A percentile compares a stretch with the other conserved stretches of the same genome.
Conservation (phyloP, 2,329 filamentous ascomycete genomes). For the Botrytis galanthina region DNA sequence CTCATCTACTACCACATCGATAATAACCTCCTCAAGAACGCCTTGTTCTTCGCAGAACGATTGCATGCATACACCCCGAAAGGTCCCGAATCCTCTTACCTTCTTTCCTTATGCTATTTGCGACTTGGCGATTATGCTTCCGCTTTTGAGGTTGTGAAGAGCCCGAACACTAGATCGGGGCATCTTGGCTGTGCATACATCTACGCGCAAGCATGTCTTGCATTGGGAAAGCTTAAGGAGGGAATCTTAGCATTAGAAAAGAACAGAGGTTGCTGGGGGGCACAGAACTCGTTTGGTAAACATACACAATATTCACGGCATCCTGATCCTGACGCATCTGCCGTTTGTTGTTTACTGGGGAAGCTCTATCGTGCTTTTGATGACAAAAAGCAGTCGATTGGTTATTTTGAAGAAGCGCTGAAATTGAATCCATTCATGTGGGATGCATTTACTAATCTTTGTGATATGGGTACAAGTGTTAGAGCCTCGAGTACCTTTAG, state of each 20-base stretch:
- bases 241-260: constrained; percentile 84
- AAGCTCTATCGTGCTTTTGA: constrained; percentile 84
- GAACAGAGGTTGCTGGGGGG: constrained; percentile 70
- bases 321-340: constrained; percentile 76
- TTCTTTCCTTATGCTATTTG: constrained; percentile 81
- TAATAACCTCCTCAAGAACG: constrained; percentile 84
- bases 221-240: constrained; percentile 74
- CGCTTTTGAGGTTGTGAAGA: constrained; percentile 79
- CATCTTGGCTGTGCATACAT: constrained; percentile 89
- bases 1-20: constrained; percentile 73
- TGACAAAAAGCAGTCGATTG: constrained; percentile 76
- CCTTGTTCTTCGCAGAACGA: constrained; percentile 88
- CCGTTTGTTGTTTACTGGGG: constrained; percentile 78
- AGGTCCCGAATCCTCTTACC: constrained; percentile 75
- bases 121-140: constrained; percentile 79
- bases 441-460: constrained; percentile 90
- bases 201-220: constrained; percentile 84
- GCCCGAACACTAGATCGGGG: constrained; percentile 64
- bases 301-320: constrained; percentile 75
- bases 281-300: constrained; percentile 75
- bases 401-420: constrained; percentile 83
- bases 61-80: constrained; percentile 80
- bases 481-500: constrained; percentile 85
- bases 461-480: constrained; percentile 80
- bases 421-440: constrained; percentile 95